phyloP scores from a whole-genome alignment of 345 rosid species.

The Trapa incisa region DNA sequence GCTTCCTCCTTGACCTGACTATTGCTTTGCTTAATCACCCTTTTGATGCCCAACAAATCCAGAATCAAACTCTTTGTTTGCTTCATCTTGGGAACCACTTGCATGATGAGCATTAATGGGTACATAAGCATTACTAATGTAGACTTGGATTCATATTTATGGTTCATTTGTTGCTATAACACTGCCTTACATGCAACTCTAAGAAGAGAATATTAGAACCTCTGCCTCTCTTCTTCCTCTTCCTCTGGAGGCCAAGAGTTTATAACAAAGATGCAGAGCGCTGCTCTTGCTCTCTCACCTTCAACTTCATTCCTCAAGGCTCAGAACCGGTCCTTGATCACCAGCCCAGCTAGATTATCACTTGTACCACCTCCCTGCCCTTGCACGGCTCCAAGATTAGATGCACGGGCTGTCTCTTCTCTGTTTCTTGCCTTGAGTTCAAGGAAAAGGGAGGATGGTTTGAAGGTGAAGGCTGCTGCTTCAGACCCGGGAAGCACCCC shows the following conservation, averaged over 20 bases:
- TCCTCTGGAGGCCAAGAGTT: neutral
- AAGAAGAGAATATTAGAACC: neutral
- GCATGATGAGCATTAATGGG: too few relatives aligned
- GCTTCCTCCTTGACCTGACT: too few relatives aligned
- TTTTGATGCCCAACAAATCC: too few relatives aligned
- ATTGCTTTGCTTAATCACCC: too few relatives aligned
- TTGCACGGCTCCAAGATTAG: neutral
- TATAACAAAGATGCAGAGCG: constrained; percentile 10
- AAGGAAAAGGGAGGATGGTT: neutral
- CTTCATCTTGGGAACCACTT: too few relatives aligned
- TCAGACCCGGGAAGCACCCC: constrained; percentile 5
- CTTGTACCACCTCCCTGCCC: neutral
- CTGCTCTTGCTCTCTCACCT: constrained; percentile 9
- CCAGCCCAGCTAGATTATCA: neutral
- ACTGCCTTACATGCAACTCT: constrained; percentile 5
- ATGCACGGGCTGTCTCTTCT: neutral
- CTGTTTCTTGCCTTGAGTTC: neutral
- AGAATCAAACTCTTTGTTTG: too few relatives aligned
- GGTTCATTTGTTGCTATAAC: neutral
- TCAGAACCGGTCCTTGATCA: neutral
- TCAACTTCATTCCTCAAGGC: constrained; percentile 7
- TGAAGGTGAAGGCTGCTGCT: constrained; percentile 7
- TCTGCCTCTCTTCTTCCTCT: neutral
- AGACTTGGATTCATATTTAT: too few relatives aligned
- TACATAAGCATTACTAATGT: too few relatives aligned